A percentile compares a stretch with the other conserved stretches of the same genome.
Evolutionary conservation across 441 rosid genomes (phyloP).

Genomic region (Corymbia calophylla): DNA sequence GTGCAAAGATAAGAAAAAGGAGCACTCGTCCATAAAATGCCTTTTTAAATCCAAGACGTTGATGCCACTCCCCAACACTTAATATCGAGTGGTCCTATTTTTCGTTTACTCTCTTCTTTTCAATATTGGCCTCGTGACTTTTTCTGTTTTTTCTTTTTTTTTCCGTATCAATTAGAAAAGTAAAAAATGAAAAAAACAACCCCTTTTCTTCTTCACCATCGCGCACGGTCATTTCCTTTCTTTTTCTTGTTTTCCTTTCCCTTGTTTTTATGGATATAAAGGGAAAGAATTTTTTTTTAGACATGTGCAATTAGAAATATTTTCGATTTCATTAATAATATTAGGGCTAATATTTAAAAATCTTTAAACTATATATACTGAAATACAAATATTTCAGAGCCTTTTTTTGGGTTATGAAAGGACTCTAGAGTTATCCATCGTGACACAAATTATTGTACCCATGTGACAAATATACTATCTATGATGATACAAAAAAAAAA

Average conservation of each 20-base stretch:
- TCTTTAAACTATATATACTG: too few species aligned
- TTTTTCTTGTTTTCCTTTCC: background rate
- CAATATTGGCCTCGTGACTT: background rate
- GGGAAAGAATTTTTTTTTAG: too few species aligned
- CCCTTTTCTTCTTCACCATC: background rate
- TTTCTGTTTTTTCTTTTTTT: too few species aligned
- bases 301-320: background rate
- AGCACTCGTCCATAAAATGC: background rate
- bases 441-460: too few species aligned
- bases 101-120: background rate
- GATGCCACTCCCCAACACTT: background rate
- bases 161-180: background rate
- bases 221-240: background rate
- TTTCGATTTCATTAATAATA: background rate
- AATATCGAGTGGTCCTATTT: background rate
- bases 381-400: too few species aligned
- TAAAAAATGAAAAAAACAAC: too few species aligned
- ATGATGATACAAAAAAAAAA: too few species aligned
- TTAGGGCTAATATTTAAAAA: too few species aligned
- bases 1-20: background rate
- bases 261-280: background rate
- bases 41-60: background rate
- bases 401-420: too few species aligned
- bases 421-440: too few species aligned
- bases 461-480: too few species aligned